Evolutionary conservation across 768 basidiomycete genomes (phyloP), one percentile per base, ranked within the genome.

Genomic region (Boletellus ananiceps): DNA sequence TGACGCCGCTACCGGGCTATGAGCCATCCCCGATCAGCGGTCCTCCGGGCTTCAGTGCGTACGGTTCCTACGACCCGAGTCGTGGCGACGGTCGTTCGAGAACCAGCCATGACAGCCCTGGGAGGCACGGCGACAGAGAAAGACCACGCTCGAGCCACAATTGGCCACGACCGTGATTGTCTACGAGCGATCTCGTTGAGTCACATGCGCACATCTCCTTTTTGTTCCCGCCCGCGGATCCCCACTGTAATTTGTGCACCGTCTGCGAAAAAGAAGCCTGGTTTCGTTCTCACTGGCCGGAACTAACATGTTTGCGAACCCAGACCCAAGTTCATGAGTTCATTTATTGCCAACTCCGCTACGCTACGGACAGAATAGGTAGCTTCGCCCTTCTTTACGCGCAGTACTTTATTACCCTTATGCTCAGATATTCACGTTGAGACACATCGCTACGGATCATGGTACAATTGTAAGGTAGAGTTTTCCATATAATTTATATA

Each of bases 1-100:
- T 88, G 52, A 87, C 85, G 29, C 84, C 86, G n/a, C 71, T 86
- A 16, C 74, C 80, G 4, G 78, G 81, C 18, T 84, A 83, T 57
- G 74, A 77, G 51, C 59, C 70, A 8, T 56, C 74, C 25, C 63
- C 76, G n/a, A 54, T 74, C 48, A 46, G 54, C 33, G 49, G 57
- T 47, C 31, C 27, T 25, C 23, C 54, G 8, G 41, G 52, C 25
- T 45, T 57, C 37, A 45, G 56, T 29, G 15, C 50, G 9, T 70
- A 64, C 44, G 45, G 43, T 23, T 52, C 60, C 19, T 69, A 69
- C 49, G 74, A 72, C 53, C 67, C 74, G 31, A 71, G 74, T 44
- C 72, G 71, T 38, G 63, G 63, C 38, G 67, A 63, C 45, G 64
- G 64, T 54, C 69, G 73, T 52, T 65, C 77, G 50, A 70, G 72